Evolutionary conservation across 345 rosid species (phyloP).

Genomic region (Euphorbia lathyris): DNA sequence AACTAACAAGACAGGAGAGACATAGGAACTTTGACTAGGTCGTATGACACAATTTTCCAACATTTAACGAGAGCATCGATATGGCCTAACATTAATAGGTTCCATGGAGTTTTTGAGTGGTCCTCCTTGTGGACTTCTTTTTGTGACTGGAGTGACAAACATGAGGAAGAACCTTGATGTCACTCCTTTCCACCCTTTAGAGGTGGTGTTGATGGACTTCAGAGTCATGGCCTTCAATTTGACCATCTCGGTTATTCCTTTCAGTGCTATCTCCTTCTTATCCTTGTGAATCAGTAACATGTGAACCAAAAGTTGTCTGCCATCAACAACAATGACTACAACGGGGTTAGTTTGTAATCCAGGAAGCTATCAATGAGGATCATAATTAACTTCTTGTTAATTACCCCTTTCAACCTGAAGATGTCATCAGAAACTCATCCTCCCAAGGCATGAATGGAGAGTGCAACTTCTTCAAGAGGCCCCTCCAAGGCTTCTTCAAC

Average conservation of each 20-base stretch:
- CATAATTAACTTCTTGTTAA: background rate
- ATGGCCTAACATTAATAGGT: background rate
- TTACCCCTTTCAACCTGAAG: background rate
- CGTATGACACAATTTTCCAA: background rate
- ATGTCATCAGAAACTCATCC: background rate
- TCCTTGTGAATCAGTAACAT: background rate
- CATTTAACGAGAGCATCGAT: background rate
- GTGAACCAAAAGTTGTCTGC: no score
- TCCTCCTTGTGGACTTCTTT: no score
- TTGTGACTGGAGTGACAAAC: no score
- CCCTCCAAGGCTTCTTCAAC: no score
- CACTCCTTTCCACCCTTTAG: background rate
- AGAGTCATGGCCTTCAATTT: background rate
- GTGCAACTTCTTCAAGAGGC: no score
- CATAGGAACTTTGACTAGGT: background rate
- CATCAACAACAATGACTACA: no score
- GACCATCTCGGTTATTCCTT: background rate
- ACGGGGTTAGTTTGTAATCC: no score
- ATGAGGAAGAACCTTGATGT: background rate
- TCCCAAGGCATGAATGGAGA: background rate
- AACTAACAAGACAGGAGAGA: background rate
- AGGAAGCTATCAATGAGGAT: background rate
- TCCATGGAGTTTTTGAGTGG: background rate
- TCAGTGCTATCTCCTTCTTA: background rate
- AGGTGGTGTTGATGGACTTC: background rate